Evolutionary conservation across 2,329 filamentous ascomycete species (phyloP).

Genomic region (Pestalotiopsis sp.): DNA sequence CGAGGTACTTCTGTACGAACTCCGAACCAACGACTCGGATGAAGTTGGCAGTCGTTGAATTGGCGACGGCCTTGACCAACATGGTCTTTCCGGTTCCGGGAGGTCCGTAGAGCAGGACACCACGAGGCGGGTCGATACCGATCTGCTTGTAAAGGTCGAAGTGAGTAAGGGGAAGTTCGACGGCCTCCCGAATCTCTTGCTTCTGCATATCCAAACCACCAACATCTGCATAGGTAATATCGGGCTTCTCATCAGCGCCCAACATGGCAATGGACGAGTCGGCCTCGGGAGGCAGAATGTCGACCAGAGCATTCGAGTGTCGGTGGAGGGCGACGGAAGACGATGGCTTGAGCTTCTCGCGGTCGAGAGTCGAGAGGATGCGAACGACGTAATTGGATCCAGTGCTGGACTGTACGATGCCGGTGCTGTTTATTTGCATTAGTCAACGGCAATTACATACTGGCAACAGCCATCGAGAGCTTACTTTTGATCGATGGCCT

Average conservation of each 20-base stretch:
- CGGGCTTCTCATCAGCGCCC: conserved; percentile 93
- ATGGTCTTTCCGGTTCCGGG: conserved; percentile 90
- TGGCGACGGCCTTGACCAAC: conserved; percentile 95
- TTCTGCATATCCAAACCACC: conserved; percentile 99
- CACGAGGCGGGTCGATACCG: conserved; percentile 95
- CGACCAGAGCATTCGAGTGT: conserved; percentile 97
- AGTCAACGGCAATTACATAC: neutral
- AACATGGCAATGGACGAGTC: conserved; percentile 99
- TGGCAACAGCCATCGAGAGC: conserved; percentile 23
- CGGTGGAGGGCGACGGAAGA: conserved; percentile 97
- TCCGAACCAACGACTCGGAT: conserved; percentile 98
- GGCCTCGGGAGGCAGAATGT: conserved; percentile 97
- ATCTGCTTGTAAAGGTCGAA: conserved; percentile 99
- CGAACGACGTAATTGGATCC: conserved; percentile 99
- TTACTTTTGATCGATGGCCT: conserved; percentile 99
- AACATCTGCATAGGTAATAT: conserved; percentile 97
- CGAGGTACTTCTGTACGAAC: conserved; percentile 98
- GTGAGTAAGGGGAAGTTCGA: conserved; percentile 94
- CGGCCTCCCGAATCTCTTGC: conserved; percentile 97
- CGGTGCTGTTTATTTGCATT: conserved; percentile 64
- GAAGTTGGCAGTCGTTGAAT: conserved; percentile 97
- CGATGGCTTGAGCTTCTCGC: conserved; percentile 95
- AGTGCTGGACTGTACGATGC: conserved; percentile 97
- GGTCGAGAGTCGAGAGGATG: conserved; percentile 96
- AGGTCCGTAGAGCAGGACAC: conserved; percentile 93